Evolutionary conservation across 169 alveolate species (phyloP), one percentile per base, ranked within the genome.

Genomic region (Neospora caninum): DNA sequence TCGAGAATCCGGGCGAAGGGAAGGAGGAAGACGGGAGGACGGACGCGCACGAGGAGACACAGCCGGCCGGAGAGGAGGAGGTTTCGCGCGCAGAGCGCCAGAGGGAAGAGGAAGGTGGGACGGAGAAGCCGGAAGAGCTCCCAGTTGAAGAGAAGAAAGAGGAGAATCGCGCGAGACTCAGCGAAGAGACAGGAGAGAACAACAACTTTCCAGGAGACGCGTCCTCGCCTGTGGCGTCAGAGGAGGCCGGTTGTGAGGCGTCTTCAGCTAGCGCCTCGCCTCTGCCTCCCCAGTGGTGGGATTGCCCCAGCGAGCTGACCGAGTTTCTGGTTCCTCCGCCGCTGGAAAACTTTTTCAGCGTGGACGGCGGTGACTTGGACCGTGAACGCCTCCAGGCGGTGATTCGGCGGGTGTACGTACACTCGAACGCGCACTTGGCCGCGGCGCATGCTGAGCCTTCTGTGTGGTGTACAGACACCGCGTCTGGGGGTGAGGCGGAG

Each of bases 251-350:
- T 6, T 41, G 43, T 0, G 84, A 0, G 84, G 1, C 84, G 84
- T n/a, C 84, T 36, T 18, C 84, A n/a, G 43, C 42, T 22, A 13
- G 43, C 25, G 84, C 84, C n/a, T 4, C 39, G 43, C 20, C 84
- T 43, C 89, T 82, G 2, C 89, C 89, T 82, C 43, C n/a, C 0
- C 54, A 38, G 67, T 82, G 58, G 67, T 29, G 64, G 69, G 89
- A 82, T 41, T 82, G 89, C 89, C 89, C 89, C 0, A 9, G 18
- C 27, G 53, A 38, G 34, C 36, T 82, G 34, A 6, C 39, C 18
- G 89, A 82, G 64, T 82, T 82, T 41, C 89, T 82, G 25, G 36
- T 22, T 41, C 69, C 89, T 64, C 64, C 89, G 31, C 69, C 89
- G n/a, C 69, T 82, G 38, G 43, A 22, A 49, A 38, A 41, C 38